Evolutionary conservation across 2,329 filamentous ascomycete species (phyloP), one percentile per base, ranked within the genome.

Genomic region (Paecilomyces formosus): DNA sequence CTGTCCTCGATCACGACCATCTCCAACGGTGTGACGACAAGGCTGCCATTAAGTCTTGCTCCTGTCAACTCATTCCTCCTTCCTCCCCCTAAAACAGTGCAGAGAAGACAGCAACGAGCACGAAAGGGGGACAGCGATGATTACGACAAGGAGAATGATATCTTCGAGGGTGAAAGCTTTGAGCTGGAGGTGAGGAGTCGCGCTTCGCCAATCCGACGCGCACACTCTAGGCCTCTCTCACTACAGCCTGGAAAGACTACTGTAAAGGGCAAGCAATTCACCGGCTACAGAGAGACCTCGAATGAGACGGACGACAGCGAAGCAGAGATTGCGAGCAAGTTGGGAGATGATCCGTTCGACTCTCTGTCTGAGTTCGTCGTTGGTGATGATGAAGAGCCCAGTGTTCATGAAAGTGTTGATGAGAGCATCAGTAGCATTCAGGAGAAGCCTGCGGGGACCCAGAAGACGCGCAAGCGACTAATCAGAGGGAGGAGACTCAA

Each of bases 331-430:
- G 61, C 62, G n/a, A 61, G 61, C 24, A 55, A 60, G 50, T 21
- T 45, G 9, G 61, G 63, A 18, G 66, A 70, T 55, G 68, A 72
- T 63, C 68, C 68, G 54, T 71, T 70, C 54, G 65, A 74, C 59
- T 77, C 74, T 50, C 62, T 76, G 33, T 71, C 75, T 28, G 74
- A 71, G 56, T 77, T 76, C 56, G 72, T 77, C 62, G 70, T 75
- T 59, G 73, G 72, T 55, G 72, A 76, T 62, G 68, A 74, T 66
- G 72, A 75, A 12, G 68, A 74, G 55, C 57, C 68, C 24, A 76
- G 72, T 58, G 73, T 66, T 31, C 63, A 56, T 24, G 58, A 58
- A 2, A 56, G 55, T 31, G 61, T 61, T 22, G 50, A 28, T 54
- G 72, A 73, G 56, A 64, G 65, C 58, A 66, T 69, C 31, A 62